Evolutionary conservation across 2,329 filamentous ascomycete species (phyloP).

Genomic region (Xylaria sp.): DNA sequence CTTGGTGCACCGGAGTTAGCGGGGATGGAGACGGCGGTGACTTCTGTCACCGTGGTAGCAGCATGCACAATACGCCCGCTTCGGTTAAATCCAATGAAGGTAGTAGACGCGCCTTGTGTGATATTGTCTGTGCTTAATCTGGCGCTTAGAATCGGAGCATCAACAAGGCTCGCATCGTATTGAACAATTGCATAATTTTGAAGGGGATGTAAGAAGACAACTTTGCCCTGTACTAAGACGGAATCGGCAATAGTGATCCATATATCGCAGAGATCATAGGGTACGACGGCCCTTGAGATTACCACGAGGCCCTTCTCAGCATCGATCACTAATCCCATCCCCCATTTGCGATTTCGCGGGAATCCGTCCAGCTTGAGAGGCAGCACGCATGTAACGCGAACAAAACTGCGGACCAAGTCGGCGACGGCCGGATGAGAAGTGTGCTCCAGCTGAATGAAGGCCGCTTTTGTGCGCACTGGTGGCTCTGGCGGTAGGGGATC

Average conservation of each 20-base stretch:
- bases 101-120: constrained; percentile 91
- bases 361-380: constrained; percentile 98
- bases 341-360: constrained; percentile 91
- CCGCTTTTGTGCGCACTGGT: constrained; percentile 79
- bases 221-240: constrained; percentile 91
- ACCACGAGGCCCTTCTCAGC: constrained; percentile 95
- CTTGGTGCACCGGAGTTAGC: constrained; percentile 91
- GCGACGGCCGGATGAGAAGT: constrained; percentile 90
- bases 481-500: constrained; percentile 80
- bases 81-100: constrained; percentile 98
- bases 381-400: constrained; percentile 91
- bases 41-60: constrained; percentile 94
- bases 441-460: constrained; percentile 92
- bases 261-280: constrained; percentile 96
- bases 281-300: constrained; percentile 92
- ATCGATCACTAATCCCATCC: constrained; percentile 97
- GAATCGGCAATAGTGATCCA: constrained; percentile 96
- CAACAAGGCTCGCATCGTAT: constrained; percentile 93
- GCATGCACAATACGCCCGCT: constrained; percentile 94
- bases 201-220: constrained; percentile 94
- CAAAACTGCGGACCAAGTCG: constrained; percentile 93
- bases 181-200: constrained; percentile 97
- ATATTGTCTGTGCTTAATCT: constrained; percentile 83
- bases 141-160: constrained; percentile 91
- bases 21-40: constrained; percentile 95